A percentile compares a stretch with the other conserved stretches of the same genome.
phyloP scores from a whole-genome alignment of 1,139 yeast genomes.

The Arxiozyma telluris region DNA sequence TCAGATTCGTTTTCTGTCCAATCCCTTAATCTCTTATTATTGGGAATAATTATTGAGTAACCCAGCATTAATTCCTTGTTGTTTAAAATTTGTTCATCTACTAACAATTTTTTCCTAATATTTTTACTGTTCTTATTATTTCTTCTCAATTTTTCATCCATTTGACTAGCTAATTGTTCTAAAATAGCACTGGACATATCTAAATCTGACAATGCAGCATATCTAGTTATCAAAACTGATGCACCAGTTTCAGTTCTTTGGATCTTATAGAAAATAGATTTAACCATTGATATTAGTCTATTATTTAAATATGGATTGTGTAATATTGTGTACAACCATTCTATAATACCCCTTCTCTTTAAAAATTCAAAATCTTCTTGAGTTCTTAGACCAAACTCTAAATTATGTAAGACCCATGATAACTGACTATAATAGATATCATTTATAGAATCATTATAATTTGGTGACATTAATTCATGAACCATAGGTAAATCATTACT shows the following conservation, averaged over 20 bases:
- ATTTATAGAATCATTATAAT: constrained; percentile 33
- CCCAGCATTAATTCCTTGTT: constrained; percentile 41
- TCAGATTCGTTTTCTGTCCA: constrained; percentile 52
- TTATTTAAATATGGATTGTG: constrained; percentile 42
- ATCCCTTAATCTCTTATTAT: constrained; percentile 47
- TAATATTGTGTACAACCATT: constrained; percentile 52
- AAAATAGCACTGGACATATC: constrained; percentile 29
- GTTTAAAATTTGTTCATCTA: constrained; percentile 36
- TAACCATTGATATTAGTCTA: constrained; percentile 36
- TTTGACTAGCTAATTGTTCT: constrained; percentile 12
- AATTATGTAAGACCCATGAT: constrained; percentile 52
- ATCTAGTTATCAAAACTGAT: constrained; percentile 52
- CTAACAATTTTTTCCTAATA: constrained; percentile 24
- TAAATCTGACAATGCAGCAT: constrained; percentile 45
- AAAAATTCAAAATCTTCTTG: constrained; percentile 45
- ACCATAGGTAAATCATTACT: constrained; percentile 58
- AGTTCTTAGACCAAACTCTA: constrained; percentile 41
- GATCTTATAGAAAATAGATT: constrained; percentile 40
- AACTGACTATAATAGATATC: constrained; percentile 53
- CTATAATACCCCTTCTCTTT: constrained; percentile 48
- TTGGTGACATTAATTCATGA: constrained; percentile 38
- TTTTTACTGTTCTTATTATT: constrained; percentile 17
- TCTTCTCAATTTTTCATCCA: constrained; percentile 12
- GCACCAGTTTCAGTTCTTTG: constrained; percentile 55
- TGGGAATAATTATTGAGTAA: constrained; percentile 35